These are phyloP conservation scores for Fragilariopsis cylindrus DNA, from an alignment of 108 stramenopile genomes.

Conservation along the genomic window DNA sequence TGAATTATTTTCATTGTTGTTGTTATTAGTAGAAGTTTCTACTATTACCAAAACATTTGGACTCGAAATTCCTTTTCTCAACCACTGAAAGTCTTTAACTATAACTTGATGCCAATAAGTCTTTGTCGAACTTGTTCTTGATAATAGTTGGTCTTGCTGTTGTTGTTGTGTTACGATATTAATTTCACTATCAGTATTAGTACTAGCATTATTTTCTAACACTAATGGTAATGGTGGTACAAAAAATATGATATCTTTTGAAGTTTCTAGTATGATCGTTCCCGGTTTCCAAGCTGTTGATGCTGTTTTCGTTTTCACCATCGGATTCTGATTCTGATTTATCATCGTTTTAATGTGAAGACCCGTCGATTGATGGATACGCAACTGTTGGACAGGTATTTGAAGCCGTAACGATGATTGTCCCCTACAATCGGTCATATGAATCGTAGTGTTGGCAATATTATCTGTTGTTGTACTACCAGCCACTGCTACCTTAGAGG, in stretches of 20 bases:
- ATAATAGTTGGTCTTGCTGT: not conserved
- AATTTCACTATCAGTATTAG: not conserved
- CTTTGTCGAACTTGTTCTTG: not conserved
- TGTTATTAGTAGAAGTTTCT: too few relatives aligned
- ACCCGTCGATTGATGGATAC: constrained; percentile 35
- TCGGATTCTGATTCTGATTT: not conserved
- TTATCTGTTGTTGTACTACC: not conserved
- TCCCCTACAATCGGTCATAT: constrained; percentile 35
- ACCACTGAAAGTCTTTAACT: constrained; percentile 47
- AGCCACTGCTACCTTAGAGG: too few relatives aligned
- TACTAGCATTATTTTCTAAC: not conserved
- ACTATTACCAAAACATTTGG: too few relatives aligned
- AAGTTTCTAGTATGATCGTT: constrained; percentile 41
- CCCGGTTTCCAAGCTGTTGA: constrained; percentile 13
- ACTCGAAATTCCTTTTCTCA: constrained; percentile 34
- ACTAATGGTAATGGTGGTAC: not conserved
- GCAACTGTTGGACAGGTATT: constrained; percentile 39
- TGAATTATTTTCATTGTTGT: not conserved
- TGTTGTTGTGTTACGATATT: too few relatives aligned
- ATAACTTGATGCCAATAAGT: constrained; percentile 18
- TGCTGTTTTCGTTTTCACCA: not conserved
- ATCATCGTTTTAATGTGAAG: not conserved
- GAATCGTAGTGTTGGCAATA: constrained; percentile 24
- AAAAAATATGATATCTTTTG: constrained; percentile 23
- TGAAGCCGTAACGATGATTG: not conserved